Percentiles rank a stretch among this genome's conserved stretches.
phyloP scores from a whole-genome alignment of 192 early-diverging fungal species.

The Entomortierella lignicola region DNA sequence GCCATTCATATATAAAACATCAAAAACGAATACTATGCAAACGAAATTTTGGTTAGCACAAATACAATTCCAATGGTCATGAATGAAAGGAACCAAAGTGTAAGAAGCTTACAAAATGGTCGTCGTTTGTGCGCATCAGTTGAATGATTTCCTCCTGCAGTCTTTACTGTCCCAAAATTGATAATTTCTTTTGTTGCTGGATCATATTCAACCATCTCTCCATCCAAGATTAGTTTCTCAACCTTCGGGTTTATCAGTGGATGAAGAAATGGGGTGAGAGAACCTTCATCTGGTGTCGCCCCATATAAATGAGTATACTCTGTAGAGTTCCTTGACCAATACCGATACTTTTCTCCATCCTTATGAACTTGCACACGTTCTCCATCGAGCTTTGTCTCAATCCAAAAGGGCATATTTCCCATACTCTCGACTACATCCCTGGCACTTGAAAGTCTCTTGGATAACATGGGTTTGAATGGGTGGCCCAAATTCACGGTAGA shows the following conservation, averaged over 20 bases:
- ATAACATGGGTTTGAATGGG: conserved; percentile 79
- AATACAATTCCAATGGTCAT: not conserved
- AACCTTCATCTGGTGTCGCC: conserved; percentile 59
- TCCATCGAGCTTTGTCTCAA: conserved; percentile 88
- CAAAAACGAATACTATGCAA: conserved; percentile 74
- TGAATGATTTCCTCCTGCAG: conserved; percentile 66
- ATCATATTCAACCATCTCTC: conserved; percentile 84
- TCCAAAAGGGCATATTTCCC: conserved; percentile 68
- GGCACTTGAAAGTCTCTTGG: conserved; percentile 61
- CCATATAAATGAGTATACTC: conserved; percentile 82
- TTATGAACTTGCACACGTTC: conserved; percentile 81
- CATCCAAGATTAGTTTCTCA: conserved; percentile 80
- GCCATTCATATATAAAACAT: conserved; percentile 77
- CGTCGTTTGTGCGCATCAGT: conserved; percentile 44
- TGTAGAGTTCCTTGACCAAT: conserved; percentile 72
- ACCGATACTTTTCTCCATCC: conserved; percentile 58
- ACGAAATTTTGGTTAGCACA: not conserved
- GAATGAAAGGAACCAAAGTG: not conserved
- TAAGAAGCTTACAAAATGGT: conserved; percentile 59
- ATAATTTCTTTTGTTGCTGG: conserved; percentile 67
- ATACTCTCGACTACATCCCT: conserved; percentile 60
- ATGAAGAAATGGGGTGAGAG: conserved; percentile 68
- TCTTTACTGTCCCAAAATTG: conserved; percentile 81
- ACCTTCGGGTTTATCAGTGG: conserved; percentile 60
- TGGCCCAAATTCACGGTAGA: conserved; percentile 65